Evolutionary conservation across 208 protist genomes (phyloP), one percentile per base, ranked within the genome.

Genomic region (Leishmania turanica): DNA sequence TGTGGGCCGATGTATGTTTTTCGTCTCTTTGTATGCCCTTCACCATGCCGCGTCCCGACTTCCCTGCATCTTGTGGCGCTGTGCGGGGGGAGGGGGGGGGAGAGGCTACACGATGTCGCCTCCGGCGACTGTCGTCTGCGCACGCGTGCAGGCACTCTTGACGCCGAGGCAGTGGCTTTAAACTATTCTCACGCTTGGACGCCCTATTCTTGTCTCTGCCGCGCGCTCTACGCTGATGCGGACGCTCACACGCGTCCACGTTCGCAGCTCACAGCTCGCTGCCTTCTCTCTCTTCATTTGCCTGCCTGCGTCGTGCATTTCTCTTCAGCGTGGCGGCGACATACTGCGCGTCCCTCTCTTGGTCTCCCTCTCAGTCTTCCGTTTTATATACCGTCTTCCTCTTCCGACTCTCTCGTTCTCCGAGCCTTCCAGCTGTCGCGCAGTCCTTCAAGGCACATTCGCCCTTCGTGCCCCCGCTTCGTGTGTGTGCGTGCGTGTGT

Each of bases 211-310:
- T 47, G 17, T 47, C 51, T 73, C 47, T 34, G 56, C 8, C 8
- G 45, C 27, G 27, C 24, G 56, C 40, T 53, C 45, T 34, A 11
- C 73, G 7, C 31, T n/a, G n/a, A 56, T 45, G 27, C 53, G 21
- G 31, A 75, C 79, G 45, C 45, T 31, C 73, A 75, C 34, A 62
- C 45, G 60, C 49, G 51, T 49, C 24, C 31, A 84, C 75, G 65
- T 69, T 15, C 70, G 62, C 15, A 31, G n/a, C 7, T 76, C 74
- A 27, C 71, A 79, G 40, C 31, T 74, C 31, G 64, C 24, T 68
- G 27, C 79, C 49, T 65, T 83, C 54, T 84, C 45, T 80, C 65
- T 80, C 1, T 77, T 69, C 74, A 86, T 40, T 64, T 70, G 27
- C 5, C 17, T 73, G 24, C 13, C 37, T 19, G 45, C 27, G 19